phyloP scores from a whole-genome alignment of 768 basidiomycete genomes.

The Sarcodon aspratus region DNA sequence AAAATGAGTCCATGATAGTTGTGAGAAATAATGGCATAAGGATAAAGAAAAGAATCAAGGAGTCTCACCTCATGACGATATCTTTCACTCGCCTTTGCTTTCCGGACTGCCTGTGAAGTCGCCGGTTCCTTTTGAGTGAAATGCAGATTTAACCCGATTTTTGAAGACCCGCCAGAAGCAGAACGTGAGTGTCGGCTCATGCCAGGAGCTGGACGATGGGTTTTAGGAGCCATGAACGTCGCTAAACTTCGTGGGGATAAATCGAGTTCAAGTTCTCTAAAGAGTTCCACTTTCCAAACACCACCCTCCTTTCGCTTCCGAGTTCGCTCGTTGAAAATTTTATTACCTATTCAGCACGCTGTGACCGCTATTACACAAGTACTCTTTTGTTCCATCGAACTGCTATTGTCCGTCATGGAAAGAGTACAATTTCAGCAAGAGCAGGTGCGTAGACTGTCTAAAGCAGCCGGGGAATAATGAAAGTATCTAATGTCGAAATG shows the following conservation, averaged over 20 bases:
- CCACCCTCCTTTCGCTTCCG: too few relatives aligned
- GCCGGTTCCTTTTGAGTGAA: conserved; percentile 54
- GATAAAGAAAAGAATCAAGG: conserved; percentile 5
- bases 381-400: background rate
- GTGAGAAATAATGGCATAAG: background rate
- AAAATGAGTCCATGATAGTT: background rate
- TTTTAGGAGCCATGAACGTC: conserved; percentile 37
- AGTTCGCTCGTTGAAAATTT: too few relatives aligned
- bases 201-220: conserved; percentile 31
- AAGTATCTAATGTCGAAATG: too few relatives aligned
- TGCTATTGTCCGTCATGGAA: conserved; percentile 52
- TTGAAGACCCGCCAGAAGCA: conserved; percentile 43
- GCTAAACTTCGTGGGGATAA: conserved; percentile 6
- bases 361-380: background rate
- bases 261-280: too few relatives aligned
- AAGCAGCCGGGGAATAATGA: too few relatives aligned
- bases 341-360: too few relatives aligned
- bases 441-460: conserved; percentile 36
- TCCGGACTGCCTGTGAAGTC: conserved; percentile 34
- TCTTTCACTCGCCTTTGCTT: conserved; percentile 34
- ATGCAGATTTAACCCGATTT: conserved; percentile 47
- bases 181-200: conserved; percentile 53
- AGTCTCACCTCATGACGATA: conserved; percentile 33
- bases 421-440: conserved; percentile 90
- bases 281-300: too few relatives aligned